phyloP scores from a whole-genome alignment of 371 early-diverging fungal genomes.

The Apophysomyces variabilis region DNA sequence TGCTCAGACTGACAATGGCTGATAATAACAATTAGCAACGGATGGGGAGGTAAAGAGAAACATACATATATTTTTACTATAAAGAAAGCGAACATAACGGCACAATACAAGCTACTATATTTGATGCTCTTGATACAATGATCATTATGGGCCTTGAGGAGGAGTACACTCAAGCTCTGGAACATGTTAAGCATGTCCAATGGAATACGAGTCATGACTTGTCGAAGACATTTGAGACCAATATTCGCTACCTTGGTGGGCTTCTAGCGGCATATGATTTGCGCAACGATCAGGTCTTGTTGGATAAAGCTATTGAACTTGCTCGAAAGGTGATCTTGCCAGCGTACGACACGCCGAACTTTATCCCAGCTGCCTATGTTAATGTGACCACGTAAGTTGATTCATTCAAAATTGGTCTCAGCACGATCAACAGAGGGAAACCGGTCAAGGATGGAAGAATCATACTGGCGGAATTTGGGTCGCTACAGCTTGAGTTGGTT shows the following conservation, averaged over 20 bases:
- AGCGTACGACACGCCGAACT: slow-evolving; percentile 56
- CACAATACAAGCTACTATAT: slow-evolving; percentile 63
- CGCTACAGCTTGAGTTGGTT: slow-evolving; percentile 87
- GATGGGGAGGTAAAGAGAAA: slow-evolving; percentile 44
- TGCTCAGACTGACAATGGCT: background rate
- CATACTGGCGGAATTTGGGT: slow-evolving; percentile 83
- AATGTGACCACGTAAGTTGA: slow-evolving; percentile 43
- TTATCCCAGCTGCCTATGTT: slow-evolving; percentile 75
- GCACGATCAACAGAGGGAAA: slow-evolving; percentile 17
- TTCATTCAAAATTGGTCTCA: background rate
- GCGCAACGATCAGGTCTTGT: slow-evolving; percentile 13
- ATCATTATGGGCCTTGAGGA: slow-evolving; percentile 76
- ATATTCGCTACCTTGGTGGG: slow-evolving; percentile 69
- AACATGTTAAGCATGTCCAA: slow-evolving; percentile 53
- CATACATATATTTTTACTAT: slow-evolving; percentile 41
- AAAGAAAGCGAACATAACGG: slow-evolving; percentile 46
- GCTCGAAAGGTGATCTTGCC: slow-evolving; percentile 42
- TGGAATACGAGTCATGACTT: slow-evolving; percentile 15
- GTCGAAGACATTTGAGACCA: slow-evolving; percentile 66
- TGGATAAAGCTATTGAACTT: slow-evolving; percentile 34
- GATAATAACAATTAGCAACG: slow-evolving; percentile 28
- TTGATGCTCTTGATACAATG: slow-evolving; percentile 88
- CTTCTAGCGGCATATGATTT: slow-evolving; percentile 57
- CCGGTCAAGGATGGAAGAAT: background rate
- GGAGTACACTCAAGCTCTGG: slow-evolving; percentile 69